Evolutionary conservation across 140 eudicot species (phyloP).

Genomic region (Cichorium intybus): DNA sequence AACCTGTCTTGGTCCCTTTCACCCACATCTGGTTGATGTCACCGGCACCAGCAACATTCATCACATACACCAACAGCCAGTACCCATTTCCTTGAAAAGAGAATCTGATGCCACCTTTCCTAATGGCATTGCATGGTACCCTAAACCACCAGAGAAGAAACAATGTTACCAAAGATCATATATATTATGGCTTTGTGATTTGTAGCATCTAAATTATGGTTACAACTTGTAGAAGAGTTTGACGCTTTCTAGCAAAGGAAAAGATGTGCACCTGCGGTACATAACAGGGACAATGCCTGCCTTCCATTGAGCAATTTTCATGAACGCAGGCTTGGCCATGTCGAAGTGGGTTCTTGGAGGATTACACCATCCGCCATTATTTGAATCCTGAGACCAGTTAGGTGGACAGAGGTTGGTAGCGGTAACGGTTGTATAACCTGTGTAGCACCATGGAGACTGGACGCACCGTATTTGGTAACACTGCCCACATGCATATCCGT

Average conservation of each 20-base stretch:
- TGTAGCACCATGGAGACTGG: conserved; percentile 55
- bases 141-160: conserved; percentile 31
- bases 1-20: conserved; percentile 71
- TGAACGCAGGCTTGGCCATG: conserved; percentile 78
- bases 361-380: conserved; percentile 92
- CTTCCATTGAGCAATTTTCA: conserved; percentile 73
- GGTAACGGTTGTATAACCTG: conserved; percentile 50
- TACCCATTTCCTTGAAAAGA: conserved; percentile 66
- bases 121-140: conserved; percentile 54
- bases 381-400: conserved; percentile 58
- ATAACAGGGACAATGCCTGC: conserved; percentile 82
- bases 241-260: neutral
- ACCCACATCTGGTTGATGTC: conserved; percentile 70
- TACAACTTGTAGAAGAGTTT: neutral
- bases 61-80: conserved; percentile 76
- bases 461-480: conserved; percentile 70
- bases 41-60: conserved; percentile 88
- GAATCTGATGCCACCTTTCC: conserved; percentile 61
- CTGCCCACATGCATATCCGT: conserved; percentile 86
- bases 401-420: conserved; percentile 95
- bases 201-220: neutral
- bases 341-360: conserved; percentile 84
- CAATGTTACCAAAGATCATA: no score
- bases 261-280: conserved; percentile 55
- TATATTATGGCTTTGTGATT: no score